phyloP scores from a whole-genome alignment of 2,329 filamentous ascomycete species.

The Blumeriella jaapii region DNA sequence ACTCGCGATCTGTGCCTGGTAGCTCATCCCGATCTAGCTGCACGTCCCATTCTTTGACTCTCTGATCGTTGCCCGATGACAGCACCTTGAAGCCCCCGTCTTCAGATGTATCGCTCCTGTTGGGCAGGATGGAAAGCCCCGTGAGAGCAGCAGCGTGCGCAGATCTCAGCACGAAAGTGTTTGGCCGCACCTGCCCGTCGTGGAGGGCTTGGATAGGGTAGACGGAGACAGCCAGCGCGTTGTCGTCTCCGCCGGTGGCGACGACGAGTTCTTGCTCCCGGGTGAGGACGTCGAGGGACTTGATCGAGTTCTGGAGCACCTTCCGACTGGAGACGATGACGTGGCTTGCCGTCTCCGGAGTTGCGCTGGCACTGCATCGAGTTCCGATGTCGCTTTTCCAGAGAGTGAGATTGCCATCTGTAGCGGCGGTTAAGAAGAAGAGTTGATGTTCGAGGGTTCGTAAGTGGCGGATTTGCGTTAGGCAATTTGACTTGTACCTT shows the following conservation, averaged over 20 bases:
- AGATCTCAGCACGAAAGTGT: conserved; percentile 32
- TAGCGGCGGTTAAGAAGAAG: conserved; percentile 56
- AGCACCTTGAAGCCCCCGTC: conserved; percentile 26
- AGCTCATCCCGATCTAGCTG: background rate
- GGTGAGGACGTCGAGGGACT: conserved; percentile 40
- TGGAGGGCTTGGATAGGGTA: conserved; percentile 15
- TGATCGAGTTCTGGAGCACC: conserved; percentile 75
- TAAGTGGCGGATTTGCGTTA: conserved; percentile 48
- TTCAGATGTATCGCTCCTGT: conserved; percentile 7
- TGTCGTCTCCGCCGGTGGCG: conserved; percentile 80
- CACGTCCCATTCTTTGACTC: conserved; percentile 33
- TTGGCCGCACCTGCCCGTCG: background rate
- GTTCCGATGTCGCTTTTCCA: conserved; percentile 32
- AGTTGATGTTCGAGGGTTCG: conserved; percentile 29
- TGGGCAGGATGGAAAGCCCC: conserved; percentile 31
- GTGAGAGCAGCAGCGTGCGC: conserved; percentile 67
- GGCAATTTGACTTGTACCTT: conserved; percentile 59
- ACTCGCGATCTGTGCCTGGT: conserved; percentile 9
- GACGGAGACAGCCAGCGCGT: conserved; percentile 54
- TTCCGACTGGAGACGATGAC: conserved; percentile 26
- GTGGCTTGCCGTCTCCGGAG: background rate
- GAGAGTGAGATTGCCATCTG: conserved; percentile 64
- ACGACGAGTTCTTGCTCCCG: conserved; percentile 36
- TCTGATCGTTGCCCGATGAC: conserved; percentile 49
- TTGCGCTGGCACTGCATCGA: too few relatives aligned